Conservation (phyloP, 345 rosid genomes). For the Leavenworthia alabamica region DNA sequence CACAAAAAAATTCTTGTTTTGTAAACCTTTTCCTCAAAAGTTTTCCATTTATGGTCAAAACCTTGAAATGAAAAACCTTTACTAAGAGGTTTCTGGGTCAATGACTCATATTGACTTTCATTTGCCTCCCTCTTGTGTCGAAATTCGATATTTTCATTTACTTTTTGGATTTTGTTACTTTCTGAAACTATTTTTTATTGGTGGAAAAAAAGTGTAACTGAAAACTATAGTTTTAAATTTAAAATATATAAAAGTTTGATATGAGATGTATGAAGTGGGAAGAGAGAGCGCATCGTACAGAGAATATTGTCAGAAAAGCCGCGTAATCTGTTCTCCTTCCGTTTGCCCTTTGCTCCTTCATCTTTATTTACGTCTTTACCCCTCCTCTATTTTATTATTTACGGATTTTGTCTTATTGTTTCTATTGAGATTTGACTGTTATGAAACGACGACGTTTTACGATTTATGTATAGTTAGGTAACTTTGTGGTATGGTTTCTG, state of each 20-base stretch:
- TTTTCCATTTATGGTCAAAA: slow-evolving; percentile 2
- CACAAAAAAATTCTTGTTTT: neutral
- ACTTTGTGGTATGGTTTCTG: neutral
- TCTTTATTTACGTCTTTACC: slow-evolving; percentile 6
- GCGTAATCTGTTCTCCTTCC: slow-evolving; percentile 17
- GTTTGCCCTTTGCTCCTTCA: neutral
- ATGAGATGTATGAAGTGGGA: too few relatives aligned
- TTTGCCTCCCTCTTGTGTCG: neutral
- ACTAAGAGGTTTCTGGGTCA: neutral
- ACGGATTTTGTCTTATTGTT: neutral
- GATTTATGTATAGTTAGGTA: neutral
- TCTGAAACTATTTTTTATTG: neutral
- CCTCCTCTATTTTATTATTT: neutral
- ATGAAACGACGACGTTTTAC: neutral
- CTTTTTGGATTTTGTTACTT: neutral
- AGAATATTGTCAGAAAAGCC: slow-evolving; percentile 69
- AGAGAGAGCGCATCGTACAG: slow-evolving; percentile 37
- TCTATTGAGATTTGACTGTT: neutral
- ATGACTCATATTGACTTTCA: neutral
- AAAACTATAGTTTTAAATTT: too few relatives aligned
- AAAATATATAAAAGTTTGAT: too few relatives aligned
- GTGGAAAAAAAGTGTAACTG: neutral
- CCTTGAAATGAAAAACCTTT: neutral
- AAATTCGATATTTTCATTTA: neutral
- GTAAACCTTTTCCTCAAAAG: slow-evolving; percentile 4